Conservation (phyloP, 371 early-diverging fungal genomes). For the Furculomyces boomerangus region DNA sequence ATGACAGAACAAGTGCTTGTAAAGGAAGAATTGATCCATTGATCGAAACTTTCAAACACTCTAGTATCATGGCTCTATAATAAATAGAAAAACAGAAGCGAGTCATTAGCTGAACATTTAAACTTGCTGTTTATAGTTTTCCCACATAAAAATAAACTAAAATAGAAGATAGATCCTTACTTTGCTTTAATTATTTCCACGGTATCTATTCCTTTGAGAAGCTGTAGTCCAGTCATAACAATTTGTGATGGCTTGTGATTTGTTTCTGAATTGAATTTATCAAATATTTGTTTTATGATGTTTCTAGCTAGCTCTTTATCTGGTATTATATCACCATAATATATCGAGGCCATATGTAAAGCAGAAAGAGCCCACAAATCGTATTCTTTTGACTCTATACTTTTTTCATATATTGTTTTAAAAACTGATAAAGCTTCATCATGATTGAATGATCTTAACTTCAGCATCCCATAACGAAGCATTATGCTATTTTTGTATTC, state of each 20-base stretch:
- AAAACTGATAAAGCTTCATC: constrained; percentile 9
- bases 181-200: background rate
- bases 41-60: background rate
- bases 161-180: background rate
- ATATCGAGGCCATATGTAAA: constrained; percentile 4
- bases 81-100: background rate
- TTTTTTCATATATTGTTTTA: constrained; percentile 6
- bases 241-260: background rate
- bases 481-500: constrained; percentile 7
- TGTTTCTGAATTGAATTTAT: too few species aligned
- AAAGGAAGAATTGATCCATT: background rate
- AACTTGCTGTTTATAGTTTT: background rate
- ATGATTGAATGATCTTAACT: constrained; percentile 6
- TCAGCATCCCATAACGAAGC: constrained; percentile 18
- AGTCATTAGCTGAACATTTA: background rate
- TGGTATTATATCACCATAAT: background rate
- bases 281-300: background rate
- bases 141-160: background rate
- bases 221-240: background rate
- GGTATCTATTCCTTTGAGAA: background rate
- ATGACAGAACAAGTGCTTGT: background rate
- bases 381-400: constrained; percentile 7
- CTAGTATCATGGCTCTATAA: constrained; percentile 1
- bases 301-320: too few species aligned
- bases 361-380: constrained; percentile 11